Evolutionary conservation across 306 rosid genomes (phyloP), one percentile per base, ranked within the genome.

Genomic region (Dalbergia cochinchinensis): DNA sequence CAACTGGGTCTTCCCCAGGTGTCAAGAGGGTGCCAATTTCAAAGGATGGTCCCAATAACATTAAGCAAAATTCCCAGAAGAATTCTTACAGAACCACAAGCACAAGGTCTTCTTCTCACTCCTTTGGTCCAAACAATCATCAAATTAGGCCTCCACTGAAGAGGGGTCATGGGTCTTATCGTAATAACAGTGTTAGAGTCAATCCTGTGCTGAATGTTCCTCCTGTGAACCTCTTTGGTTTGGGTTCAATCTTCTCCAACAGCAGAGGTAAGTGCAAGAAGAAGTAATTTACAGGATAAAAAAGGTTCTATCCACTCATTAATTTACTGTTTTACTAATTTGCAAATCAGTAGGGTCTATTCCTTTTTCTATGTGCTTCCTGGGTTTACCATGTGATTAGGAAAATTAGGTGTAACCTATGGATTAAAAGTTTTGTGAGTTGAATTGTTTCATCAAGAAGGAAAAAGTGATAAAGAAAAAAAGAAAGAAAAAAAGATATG

Each of bases 151-250:
- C 94, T 76, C 97, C 97, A 58, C 58, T 92, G 77, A 90, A 92
- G 86, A 92, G 87, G 83, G 64, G 75, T 54, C 89, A 86, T 33
- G 90, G 94, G 26, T 62, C 88, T 34, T 79, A 89, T 77, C 85
- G 80, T 45, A 81, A 77, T 55, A 88, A 85, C 74, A 88, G 85
- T 64, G 71, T 79, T 78, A 59, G 85, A 79, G 84, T 89, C 65
- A 92, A 74, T 88, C 97, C 91, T 65, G 80, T 92, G 69, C 77
- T 94, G 50, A 94, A 92, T 78, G 91, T 94, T 81, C 91, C 90
- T 81, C 76, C 94, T 11, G 87, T 87, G 31, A 89, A 76, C 71
- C 73, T 94, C 15, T 90, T 92, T 70, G 94, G 97, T 60, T 78
- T 94, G n/a, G 90, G 92, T 10, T 90, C 92, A 70, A 87, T 94